A percentile compares a stretch with the other conserved stretches of the same genome.
These are phyloP conservation scores for Gynochthodes officinalis DNA, from an alignment of 257 asterid genomes.

Conservation along the genomic window DNA sequence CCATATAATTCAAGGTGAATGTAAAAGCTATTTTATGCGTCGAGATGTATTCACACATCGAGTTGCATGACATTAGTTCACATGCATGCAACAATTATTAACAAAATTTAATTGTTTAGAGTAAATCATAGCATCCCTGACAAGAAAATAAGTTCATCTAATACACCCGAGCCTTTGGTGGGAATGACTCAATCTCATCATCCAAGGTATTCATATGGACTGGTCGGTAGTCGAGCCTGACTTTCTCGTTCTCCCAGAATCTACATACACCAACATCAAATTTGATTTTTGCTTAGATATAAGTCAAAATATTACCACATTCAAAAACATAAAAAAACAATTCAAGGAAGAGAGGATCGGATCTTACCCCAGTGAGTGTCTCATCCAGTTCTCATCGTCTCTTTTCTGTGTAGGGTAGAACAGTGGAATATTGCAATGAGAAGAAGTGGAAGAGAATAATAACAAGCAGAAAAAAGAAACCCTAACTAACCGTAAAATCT, in stretches of 20 bases:
- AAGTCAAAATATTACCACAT: neutral
- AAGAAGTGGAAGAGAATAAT: neutral
- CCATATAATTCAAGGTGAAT: neutral
- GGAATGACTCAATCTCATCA: slow-evolving; percentile 76
- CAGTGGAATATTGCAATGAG: slow-evolving; percentile 15
- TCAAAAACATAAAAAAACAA: neutral
- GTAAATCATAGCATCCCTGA: slow-evolving; percentile 27
- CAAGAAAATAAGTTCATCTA: slow-evolving; percentile 23
- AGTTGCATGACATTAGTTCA: slow-evolving; percentile 28
- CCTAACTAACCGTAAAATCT: slow-evolving; percentile 77
- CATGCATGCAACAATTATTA: slow-evolving; percentile 41
- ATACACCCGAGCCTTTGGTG: slow-evolving; percentile 89
- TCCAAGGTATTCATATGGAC: slow-evolving; percentile 89
- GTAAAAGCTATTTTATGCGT: neutral
- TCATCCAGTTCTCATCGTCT: slow-evolving; percentile 94
- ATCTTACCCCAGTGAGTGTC: slow-evolving; percentile 84
- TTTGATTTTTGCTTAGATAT: neutral
- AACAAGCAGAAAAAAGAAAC: neutral
- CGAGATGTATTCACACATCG: slow-evolving; percentile 16
- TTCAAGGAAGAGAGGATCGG: slow-evolving; percentile 4
- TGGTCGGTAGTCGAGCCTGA: slow-evolving; percentile 70
- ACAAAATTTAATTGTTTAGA: slow-evolving; percentile 25
- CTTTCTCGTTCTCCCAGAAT: slow-evolving; percentile 80
- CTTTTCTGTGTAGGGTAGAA: slow-evolving; percentile 57
- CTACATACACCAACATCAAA: slow-evolving; percentile 37